Base-by-base conservation (phyloP, 2,329 filamentous ascomycete genomes). In the Colletotrichum gloeosporioides region DNA sequence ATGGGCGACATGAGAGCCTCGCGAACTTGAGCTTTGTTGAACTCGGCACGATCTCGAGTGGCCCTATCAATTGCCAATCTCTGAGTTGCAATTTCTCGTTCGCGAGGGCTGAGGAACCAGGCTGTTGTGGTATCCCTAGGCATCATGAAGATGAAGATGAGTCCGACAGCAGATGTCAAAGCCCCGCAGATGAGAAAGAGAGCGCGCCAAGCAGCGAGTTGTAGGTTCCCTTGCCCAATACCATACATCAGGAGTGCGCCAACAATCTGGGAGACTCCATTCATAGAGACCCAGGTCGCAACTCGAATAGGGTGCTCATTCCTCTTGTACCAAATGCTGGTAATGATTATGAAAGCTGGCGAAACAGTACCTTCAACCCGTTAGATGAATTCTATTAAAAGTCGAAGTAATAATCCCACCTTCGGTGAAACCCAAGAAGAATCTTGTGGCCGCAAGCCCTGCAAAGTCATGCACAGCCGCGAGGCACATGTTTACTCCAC, bases 301-400 rank as follows among this genome's bases (percentile, higher is more conserved):
- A 80, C 78, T 44, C 83, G 80, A 25, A 81, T 77, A 6, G 81
- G 78, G 32, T 84, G 82, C 63, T 84, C 83, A n/a, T 77, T 74
- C 9, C 76, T 73, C 10, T 78, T 79, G 69, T 83, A 84, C 82
- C 80, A 84, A 61, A 79, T 81, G 16, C 79, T 80, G 3, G 82
- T 84, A 63, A 84, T 80, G 53, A 82, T 80, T 29, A 84, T 78
- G 67, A 84, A 84, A 22, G 82, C 82, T 2, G 82, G 83, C 3
- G 81, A 82, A 1, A 84, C 82, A 6, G 80, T 79, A 13, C n/a
- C n/a, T 53, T 10, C 12, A 53, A 25, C n/a, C 4, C 12, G 44
- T 25, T 6, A 53, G 44, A 53, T 53, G 6, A 6, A 53, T 25
- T 0, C 8, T 1, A 2, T 53, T 6, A 25, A 53, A 53, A 3